Evolutionary conservation across 2,329 filamentous ascomycete genomes (phyloP).

Genomic region (Aspergillus sp.): DNA sequence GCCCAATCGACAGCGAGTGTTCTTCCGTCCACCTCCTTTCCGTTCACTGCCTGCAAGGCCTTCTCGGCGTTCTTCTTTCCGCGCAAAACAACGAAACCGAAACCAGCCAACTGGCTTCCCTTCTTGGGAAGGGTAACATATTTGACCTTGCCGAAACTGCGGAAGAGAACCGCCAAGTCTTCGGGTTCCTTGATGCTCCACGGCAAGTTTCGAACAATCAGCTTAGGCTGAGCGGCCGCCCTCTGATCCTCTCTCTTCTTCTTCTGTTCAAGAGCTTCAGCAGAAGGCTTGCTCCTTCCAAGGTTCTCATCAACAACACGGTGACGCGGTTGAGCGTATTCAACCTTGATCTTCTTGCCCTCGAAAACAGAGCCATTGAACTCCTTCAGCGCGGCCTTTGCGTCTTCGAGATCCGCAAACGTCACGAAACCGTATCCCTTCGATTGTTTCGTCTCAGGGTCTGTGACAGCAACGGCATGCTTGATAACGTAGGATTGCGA

Average conservation of each 20-base stretch:
- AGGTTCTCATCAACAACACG: slow-evolving; percentile 62
- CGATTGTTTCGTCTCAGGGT: slow-evolving; percentile 81
- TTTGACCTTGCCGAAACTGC: slow-evolving; percentile 89
- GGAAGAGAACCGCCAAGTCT: slow-evolving; percentile 76
- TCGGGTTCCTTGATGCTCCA: slow-evolving; percentile 92
- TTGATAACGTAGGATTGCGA: slow-evolving; percentile 94
- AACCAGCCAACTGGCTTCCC: slow-evolving; percentile 73
- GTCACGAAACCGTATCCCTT: slow-evolving; percentile 97
- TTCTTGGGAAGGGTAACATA: slow-evolving; percentile 80
- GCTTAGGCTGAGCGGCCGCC: slow-evolving; percentile 65
- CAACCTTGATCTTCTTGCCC: slow-evolving; percentile 79
- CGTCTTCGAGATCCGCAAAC: slow-evolving; percentile 91
- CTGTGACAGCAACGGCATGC: slow-evolving; percentile 88
- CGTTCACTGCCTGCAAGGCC: slow-evolving; percentile 82
- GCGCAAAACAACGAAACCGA: slow-evolving; percentile 88
- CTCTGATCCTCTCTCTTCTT: slow-evolving; percentile 59
- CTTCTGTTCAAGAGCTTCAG: slow-evolving; percentile 40
- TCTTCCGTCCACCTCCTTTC: slow-evolving; percentile 84
- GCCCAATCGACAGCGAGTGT: slow-evolving; percentile 95
- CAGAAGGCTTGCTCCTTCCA: slow-evolving; percentile 43
- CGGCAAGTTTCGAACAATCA: slow-evolving; percentile 90
- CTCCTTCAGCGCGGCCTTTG: slow-evolving; percentile 75
- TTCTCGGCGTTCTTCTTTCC: slow-evolving; percentile 89
- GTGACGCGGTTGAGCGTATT: slow-evolving; percentile 83
- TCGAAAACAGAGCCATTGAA: slow-evolving; percentile 77